Base-by-base conservation (phyloP, 2,329 filamentous ascomycete species). In the Hymenoscyphus salicellus region DNA sequence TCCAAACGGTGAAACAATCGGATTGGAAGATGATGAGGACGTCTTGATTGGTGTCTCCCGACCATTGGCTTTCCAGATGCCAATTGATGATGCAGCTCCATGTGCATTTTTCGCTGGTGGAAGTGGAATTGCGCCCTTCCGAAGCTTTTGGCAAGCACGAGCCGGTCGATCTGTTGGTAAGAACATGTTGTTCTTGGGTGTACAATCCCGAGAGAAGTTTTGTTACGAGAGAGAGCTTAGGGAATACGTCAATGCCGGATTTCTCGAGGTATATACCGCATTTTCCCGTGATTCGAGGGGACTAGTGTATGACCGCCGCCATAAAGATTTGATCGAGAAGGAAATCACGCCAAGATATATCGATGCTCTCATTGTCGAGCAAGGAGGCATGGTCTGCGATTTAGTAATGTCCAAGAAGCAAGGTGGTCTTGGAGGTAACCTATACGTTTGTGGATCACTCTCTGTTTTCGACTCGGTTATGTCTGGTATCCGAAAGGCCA, bases 361-460 rank as follows among this genome's bases (percentile, higher is more conserved):
- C 26, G 82, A 85, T 66, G 73, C 76, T 0, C 69, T 84, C 3
- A 84, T 85, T 28, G 76, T 81, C 0, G 82, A 84, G 65, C 81
- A 84, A 68, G 81, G 81, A 0, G 77, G 78, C 0, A 78, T 77
- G 0, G 78, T 85, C 7, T 83, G 82, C 33, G 83, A 85, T 60
- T 75, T 85, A 17, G 81, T 84, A 61, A 84, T 85, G 82, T 82
- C 80, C 0, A 85, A 84, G 74, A 83, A 81, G 55, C 81, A 83
- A 56, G 83, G 83, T 3, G 82, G 82, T 0, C 73, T 81, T 0
- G 80, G 79, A 17, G 80, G 79, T 0, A 79, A 82, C 61, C 74
- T 83, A 2, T 83, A 82, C 65, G 78, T 83, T 16, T 83, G 81
- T 68, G 81, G 81, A 3, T 82, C 80, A 0, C 77, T 82, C 5